Evolutionary conservation across 257 asterid genomes (phyloP), one percentile per base, ranked within the genome.

Genomic region (Lithospermum erythrorhizon): DNA sequence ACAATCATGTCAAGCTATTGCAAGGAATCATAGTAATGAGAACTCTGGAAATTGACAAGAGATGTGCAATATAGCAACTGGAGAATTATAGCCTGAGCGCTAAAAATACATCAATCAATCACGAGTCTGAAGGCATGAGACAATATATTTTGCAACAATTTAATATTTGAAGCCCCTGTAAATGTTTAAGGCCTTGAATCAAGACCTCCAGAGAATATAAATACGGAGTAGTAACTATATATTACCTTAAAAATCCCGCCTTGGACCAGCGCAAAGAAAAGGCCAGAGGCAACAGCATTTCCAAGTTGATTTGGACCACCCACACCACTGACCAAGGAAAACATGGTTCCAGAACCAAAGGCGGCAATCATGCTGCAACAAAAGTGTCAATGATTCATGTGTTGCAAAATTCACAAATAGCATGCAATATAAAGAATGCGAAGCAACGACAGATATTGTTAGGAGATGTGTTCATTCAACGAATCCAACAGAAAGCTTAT

Each of bases 291-390:
- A 63, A 77, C 59, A 35, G 89, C 97, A 72, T 73, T 82, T 45
- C 77, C 63, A 47, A 82, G 90, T 48, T 67, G 83, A 76, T 90
- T 90, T 11, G 89, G 90, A 45, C 96, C 94, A 75, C 88, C 83
- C 74, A 87, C 79, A 7, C 87, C 96, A 61, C 95, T 85, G n/a
- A 87, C 90, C 68, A 90, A 65, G 0, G 97, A 78, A 67, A 87
- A 90, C 87, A 87, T 58, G 35, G 84, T 94, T 41, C 97, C 97
- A 29, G 96, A 90, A 56, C 97, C 96, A 73, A 87, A 90, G 71
- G 97, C 96, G 61, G 95, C 94, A 53, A 72, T 90, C 97, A 90
- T 85, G 68, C 97, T 90, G 86, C 75, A 85, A 70, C 37, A 21
- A 62, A 48, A 25, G 64, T 73, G 59, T 61, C 56, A 62, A 49